These are phyloP conservation scores for Pseudoneurospora amorphoporcata DNA, from an alignment of 495 filamentous ascomycete genomes.

Conservation along the genomic window DNA sequence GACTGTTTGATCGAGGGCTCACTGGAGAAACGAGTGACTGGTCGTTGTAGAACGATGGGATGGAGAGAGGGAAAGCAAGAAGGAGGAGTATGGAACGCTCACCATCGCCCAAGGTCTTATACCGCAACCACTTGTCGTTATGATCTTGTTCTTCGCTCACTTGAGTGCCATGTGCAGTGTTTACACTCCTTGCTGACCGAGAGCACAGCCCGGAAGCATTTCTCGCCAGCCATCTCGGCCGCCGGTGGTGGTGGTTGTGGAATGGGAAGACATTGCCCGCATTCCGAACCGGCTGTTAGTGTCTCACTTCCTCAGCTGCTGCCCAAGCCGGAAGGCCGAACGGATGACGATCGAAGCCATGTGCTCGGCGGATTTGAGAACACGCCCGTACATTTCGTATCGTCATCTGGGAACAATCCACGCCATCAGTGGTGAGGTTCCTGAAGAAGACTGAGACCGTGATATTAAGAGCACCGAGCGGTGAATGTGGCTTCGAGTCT, in stretches of 20 bases:
- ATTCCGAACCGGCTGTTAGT: not conserved
- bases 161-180: not conserved
- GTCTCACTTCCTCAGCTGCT: not conserved
- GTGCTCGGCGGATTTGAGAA: not conserved
- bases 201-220: not conserved
- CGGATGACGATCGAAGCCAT: not conserved
- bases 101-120: not conserved
- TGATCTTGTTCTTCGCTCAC: not conserved
- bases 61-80: not conserved
- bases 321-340: not conserved
- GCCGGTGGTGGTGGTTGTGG: not conserved
- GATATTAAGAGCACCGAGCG: not conserved
- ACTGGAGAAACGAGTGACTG: not conserved
- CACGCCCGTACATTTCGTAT: not conserved
- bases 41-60: not conserved
- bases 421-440: not conserved
- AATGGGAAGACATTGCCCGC: constrained; percentile 4
- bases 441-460: not conserved
- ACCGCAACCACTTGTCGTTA: not conserved
- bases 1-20: not conserved
- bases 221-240: not conserved
- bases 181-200: not conserved
- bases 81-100: not conserved
- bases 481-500: not conserved
- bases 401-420: not conserved